Base-by-base conservation (phyloP, 2,329 filamentous ascomycete species). In the Hymenoscyphus linearis region DNA sequence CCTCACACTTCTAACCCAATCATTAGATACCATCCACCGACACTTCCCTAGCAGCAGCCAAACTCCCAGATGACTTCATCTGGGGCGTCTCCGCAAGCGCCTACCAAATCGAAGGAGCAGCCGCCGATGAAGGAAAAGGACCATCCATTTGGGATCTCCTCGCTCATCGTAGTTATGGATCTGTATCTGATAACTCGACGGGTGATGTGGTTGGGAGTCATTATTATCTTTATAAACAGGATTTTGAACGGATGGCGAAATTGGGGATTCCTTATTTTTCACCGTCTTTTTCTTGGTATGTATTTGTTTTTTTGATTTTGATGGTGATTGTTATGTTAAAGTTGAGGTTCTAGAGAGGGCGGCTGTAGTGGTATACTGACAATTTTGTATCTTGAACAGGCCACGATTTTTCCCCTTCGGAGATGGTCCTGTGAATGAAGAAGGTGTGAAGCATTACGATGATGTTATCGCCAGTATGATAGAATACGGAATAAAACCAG, bases 181-280 rank as follows among this genome's bases (percentile, higher is more conserved):
- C 58, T 5, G 62, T 67, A n/a, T 59, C 60, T 16, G 65, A 76
- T 76, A 52, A 78, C 76, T 9, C 80, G 31, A 76, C 68, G 64
- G 80, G 79, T 1, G 81, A 84, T 64, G 71, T 85, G 22, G 76
- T 77, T 0, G 76, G 78, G 50, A 79, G 81, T 70, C 77, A 82
- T 57, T 83, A 83, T 67, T 83, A 80, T 61, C 72, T 81, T 2
- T 84, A 83, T 67, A 83, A 83, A 68, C 81, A 83, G 67, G 80
- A 83, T 50, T 82, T 84, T 52, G 80, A 79, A 61, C 76, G 80
- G 0, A 73, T 83, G 9, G 80, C 80, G 0, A 74, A 78, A 2
- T 76, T 84, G 70, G 81, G 81, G 0, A 75, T 81, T 9, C 78
- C 81, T 55, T 82, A 81, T 68, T 78, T 79, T 2, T 83, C 72